A percentile compares a stretch with the other conserved stretches of the same genome.
These are phyloP conservation scores for Macrolepiota fuliginosa DNA, from an alignment of 768 basidiomycete genomes.

Conservation along the genomic window DNA sequence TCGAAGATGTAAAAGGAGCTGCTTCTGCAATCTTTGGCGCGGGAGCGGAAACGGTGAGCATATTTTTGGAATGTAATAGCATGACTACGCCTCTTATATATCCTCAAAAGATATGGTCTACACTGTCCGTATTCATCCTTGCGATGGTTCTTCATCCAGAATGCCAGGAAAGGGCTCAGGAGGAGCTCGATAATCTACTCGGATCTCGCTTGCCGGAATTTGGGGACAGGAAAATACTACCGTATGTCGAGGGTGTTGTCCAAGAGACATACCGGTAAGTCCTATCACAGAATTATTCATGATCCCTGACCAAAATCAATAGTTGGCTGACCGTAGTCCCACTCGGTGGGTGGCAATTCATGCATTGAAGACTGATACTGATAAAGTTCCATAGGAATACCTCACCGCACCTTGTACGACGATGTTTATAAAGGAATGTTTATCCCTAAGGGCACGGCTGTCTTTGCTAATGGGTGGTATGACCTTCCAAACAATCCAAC, in stretches of 20 bases:
- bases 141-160: slow-evolving; percentile 65
- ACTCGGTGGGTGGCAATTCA: not conserved
- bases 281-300: slow-evolving; percentile 47
- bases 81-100: not conserved
- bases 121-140: slow-evolving; percentile 58
- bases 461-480: slow-evolving; percentile 64
- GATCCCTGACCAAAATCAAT: slow-evolving; percentile 14
- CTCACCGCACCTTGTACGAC: slow-evolving; percentile 62
- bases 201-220: slow-evolving; percentile 55
- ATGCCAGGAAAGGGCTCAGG: slow-evolving; percentile 53
- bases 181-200: slow-evolving; percentile 61
- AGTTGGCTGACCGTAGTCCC: slow-evolving; percentile 4
- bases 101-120: slow-evolving; percentile 44
- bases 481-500: not conserved
- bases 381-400: slow-evolving; percentile 40
- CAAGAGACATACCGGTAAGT: slow-evolving; percentile 56
- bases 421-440: slow-evolving; percentile 57
- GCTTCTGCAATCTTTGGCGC: not conserved
- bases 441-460: slow-evolving; percentile 60
- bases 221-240: slow-evolving; percentile 50
- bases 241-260: slow-evolving; percentile 57
- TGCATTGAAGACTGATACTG: not conserved
- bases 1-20: not conserved
- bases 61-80: not conserved
- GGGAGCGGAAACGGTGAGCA: slow-evolving; percentile 4